Base-by-base conservation (phyloP, 164 flowering plant species). In the Vitis rotundifolia region DNA sequence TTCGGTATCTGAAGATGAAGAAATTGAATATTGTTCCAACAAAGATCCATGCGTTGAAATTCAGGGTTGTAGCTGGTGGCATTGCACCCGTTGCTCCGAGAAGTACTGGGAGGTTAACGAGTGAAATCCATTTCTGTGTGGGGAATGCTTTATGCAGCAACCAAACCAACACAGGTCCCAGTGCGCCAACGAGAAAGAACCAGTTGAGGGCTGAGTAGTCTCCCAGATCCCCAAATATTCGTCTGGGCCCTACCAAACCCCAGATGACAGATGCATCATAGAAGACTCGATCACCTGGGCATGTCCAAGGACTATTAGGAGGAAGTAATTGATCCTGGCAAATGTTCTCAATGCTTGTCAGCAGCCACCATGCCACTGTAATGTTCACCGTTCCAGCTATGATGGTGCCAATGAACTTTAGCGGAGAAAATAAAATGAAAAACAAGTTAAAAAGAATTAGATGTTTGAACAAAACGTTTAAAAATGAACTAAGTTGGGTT, bases 251-350 rank as follows among this genome's bases (percentile, higher is more conserved):
- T 0, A 85, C 74, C 61, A 87, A 52, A 11, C 91, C 91, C 88
- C 88, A 87, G 11, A 87, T 85, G 29, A 87, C 86, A 0, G 91
- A 87, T 50, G 91, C 91, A 59, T 82, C 83, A 29, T 62, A 87
- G 81, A 85, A 85, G 26, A 85, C 86, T 1, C 76, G 75, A 68
- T 85, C 86, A 1, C 68, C n/a, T 0, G 88, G 86, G 67, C 91
- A 90, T 11, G 91, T 89, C 95, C 95, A 92, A 0, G 92, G 89
- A 57, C 97, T 90, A 69, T 80, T 70, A 13, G 83, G 71, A 16
- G 89, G 87, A 18, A 88, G 89, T 9, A 80, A 72, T 0, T 85
- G 67, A 1, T 70, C 75, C 1, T 87, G 79, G 77, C 98, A 92
- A 18, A 92, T 92, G 86, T 90, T 72, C n/a, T 74, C 66, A 5